Base-by-base conservation (phyloP, 2,329 filamentous ascomycete species). In the Colletotrichum sp. region DNA sequence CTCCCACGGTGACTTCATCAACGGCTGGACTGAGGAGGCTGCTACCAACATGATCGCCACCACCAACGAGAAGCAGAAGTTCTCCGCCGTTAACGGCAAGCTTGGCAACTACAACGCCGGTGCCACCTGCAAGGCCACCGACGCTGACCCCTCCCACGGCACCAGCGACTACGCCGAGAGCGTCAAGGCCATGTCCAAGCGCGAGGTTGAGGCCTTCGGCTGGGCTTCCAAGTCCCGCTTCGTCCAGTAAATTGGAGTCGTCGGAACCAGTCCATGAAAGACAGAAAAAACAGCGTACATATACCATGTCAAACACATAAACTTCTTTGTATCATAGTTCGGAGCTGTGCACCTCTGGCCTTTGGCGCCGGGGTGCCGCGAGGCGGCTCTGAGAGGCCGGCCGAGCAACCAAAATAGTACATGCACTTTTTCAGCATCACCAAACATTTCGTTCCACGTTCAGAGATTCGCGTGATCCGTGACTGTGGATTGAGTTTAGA, bases 1-100 rank as follows among this genome's bases (percentile, higher is more conserved):
- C 82, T 83, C 81, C 10, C 87, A 88, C 78, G 87, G 87, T 8
- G 87, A 89, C 78, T 88, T 88, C 74, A 86, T 89, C 80, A 88
- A 88, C 61, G 87, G 83, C n/a, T 89, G 87, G 87, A 82, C 84
- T 9, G 78, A 79, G n/a, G 85, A 88, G 68, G 83, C 82, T 1
- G 85, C 85, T 0, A 2, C 78, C 73, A 85, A 86, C 73, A 87
- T 88, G 86, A 70, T 88, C 16, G 80, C 78, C 48, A 82, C 85
- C 2, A 82, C 79, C 5, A 7, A 64, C 26, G 77, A 84, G 57
- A 86, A 86, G 81, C 84, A 83, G 78, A 75, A 84, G 32, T 88
- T 85, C 63, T 78, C 74, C 16, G 71, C 78, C n/a, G 84, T 87
- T 4, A 77, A 84, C 60, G 86, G 86, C 12, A 78, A 78, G 6